phyloP scores from a whole-genome alignment of 2,329 filamentous ascomycete genomes.

The Fusarium clavum region DNA sequence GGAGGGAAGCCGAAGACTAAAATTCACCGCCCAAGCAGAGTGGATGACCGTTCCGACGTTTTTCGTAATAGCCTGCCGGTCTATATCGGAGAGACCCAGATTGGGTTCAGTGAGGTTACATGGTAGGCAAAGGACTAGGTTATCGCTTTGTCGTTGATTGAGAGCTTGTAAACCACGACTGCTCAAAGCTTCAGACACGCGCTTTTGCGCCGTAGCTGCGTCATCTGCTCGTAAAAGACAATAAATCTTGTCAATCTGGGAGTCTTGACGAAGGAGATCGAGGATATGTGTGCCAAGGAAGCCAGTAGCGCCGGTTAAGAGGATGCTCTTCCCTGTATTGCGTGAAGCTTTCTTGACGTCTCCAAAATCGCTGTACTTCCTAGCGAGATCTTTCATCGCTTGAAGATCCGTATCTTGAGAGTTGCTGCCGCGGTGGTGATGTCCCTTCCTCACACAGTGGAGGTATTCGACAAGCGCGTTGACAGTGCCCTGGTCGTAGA shows the following conservation, averaged over 20 bases:
- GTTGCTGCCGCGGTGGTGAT: neutral
- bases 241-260: conserved; percentile 12
- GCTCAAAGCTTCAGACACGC: conserved; percentile 25
- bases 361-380: conserved; percentile 25
- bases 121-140: conserved; percentile 34
- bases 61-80: neutral
- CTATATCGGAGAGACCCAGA: conserved; percentile 15
- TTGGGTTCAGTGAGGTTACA: conserved; percentile 6
- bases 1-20: conserved; percentile 61
- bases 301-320: conserved; percentile 74
- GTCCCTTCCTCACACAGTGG: neutral
- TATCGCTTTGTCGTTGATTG: neutral
- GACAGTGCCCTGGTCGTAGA: conserved; percentile 70
- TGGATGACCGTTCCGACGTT: conserved; percentile 55
- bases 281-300: conserved; percentile 70
- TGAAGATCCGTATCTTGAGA: neutral
- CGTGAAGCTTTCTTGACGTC: neutral
- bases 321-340: conserved; percentile 9
- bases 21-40: conserved; percentile 67
- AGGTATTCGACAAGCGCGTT: conserved; percentile 45
- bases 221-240: conserved; percentile 57
- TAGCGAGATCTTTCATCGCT: conserved; percentile 12
- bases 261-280: conserved; percentile 26
- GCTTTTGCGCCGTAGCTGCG: conserved; percentile 8
- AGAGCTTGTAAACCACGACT: conserved; percentile 11